Evolutionary conservation across 306 rosid species (phyloP), one percentile per base, ranked within the genome.

Genomic region (Senna siamea): DNA sequence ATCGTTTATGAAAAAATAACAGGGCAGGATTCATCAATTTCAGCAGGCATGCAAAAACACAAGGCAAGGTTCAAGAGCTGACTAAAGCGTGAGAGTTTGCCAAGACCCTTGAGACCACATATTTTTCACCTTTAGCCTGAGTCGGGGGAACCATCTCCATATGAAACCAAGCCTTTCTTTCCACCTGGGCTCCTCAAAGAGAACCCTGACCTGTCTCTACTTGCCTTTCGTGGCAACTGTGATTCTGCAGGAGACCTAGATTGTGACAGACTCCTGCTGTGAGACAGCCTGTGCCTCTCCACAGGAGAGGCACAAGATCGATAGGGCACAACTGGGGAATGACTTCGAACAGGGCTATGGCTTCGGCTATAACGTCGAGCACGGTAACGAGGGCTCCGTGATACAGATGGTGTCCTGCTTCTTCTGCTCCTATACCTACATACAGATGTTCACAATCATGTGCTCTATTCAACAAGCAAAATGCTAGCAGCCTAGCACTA

Each of bases 131-230:
- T 32, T 38, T 58, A 37, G 55, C 73, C 81, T 8, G 82, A 81
- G 34, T 85, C 88, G 0, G 87, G 90, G 75, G 88, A 79, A 32
- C 75, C 83, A 55, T 93, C 93, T 0, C 80, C 98, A 62, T 93
- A 93, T 0, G 97, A 87, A 48, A 93, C 98, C 78, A 93, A 76
- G 72, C 97, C 97, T 77, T 74, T 87, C 85, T 85, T 93, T 73
- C 82, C 92, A 35, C 37, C 70, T 13, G 87, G 89, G 70, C 97
- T 87, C 44, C 85, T 11, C 1, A n/a, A 44, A 0, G 92, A 81
- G 8, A 96, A 87, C 34, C 78, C 77, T 12, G 93, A 86, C 80
- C 80, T 80, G 74, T 67, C 82, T 79, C 76, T 80, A 61, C 79
- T 81, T 11, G 51, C 77, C 66, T 62, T 84, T 38, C 30, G 73